Evolutionary conservation across 257 asterid genomes (phyloP).

Genomic region (Gentiana macrophylla): DNA sequence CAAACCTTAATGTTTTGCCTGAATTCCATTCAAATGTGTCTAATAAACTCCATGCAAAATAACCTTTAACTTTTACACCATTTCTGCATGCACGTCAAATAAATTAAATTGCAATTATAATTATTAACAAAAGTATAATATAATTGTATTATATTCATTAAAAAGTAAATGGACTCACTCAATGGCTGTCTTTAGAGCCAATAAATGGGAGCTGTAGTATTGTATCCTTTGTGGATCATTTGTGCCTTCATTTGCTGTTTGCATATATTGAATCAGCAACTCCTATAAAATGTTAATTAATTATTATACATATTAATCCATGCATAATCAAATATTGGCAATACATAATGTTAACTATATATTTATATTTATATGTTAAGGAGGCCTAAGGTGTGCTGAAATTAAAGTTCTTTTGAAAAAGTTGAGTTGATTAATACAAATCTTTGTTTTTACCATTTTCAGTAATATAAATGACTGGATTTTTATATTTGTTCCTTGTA

Average conservation of each 20-base stretch:
- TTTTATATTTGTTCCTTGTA: too few relatives aligned
- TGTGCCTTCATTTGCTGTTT: slow-evolving; percentile 3
- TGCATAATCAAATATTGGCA: too few relatives aligned
- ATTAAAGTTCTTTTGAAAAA: too few relatives aligned
- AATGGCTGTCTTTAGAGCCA: slow-evolving; percentile 25
- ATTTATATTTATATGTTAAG: too few relatives aligned
- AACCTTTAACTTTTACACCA: slow-evolving; percentile 30
- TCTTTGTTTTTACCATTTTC: too few relatives aligned
- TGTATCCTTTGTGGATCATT: slow-evolving; percentile 13
- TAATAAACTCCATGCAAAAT: slow-evolving; percentile 40
- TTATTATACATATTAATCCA: too few relatives aligned
- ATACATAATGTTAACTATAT: too few relatives aligned
- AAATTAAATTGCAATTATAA: neutral
- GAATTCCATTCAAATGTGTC: slow-evolving; percentile 41
- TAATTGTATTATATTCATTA: too few relatives aligned
- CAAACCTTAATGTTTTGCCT: slow-evolving; percentile 33
- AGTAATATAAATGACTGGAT: too few relatives aligned
- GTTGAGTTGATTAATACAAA: too few relatives aligned
- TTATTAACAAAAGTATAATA: too few relatives aligned
- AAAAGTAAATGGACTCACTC: slow-evolving; percentile 20
- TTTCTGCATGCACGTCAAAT: slow-evolving; percentile 5
- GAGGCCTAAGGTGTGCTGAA: too few relatives aligned
- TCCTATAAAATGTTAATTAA: slow-evolving; percentile 8
- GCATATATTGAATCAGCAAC: slow-evolving; percentile 15
- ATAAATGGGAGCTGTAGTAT: slow-evolving; percentile 31